phyloP scores from a whole-genome alignment of 805 yeast genomes.

The Schizosaccharomyces octosporus region DNA sequence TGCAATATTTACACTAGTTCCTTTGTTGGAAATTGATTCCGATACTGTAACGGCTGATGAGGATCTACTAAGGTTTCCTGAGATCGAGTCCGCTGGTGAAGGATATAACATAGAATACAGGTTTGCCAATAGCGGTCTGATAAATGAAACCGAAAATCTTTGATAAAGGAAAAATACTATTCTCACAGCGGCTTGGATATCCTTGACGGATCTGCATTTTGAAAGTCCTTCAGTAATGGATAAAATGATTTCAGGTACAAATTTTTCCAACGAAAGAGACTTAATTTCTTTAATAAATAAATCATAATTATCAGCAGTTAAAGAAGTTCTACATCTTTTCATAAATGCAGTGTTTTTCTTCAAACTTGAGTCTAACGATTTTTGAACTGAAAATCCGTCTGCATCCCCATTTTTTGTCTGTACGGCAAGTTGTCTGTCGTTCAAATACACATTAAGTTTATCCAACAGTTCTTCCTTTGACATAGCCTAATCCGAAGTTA shows the following conservation, averaged over 20 bases:
- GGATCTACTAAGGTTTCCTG: too few species aligned
- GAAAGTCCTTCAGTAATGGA: constrained; percentile 39
- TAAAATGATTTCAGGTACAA: constrained; percentile 40
- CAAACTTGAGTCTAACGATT: constrained; percentile 39
- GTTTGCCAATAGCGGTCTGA: constrained; percentile 11
- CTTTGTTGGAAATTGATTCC: too few species aligned
- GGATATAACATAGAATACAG: neutral
- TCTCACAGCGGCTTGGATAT: constrained; percentile 38
- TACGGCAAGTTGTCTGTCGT: neutral
- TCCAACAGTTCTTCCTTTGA: neutral
- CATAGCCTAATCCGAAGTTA: neutral
- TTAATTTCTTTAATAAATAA: constrained; percentile 34
- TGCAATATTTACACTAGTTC: neutral
- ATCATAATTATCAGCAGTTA: constrained; percentile 26
- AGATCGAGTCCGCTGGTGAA: neutral
- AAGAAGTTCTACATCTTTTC: constrained; percentile 34
- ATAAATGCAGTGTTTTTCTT: constrained; percentile 63
- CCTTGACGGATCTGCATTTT: constrained; percentile 28
- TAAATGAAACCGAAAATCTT: constrained; percentile 32
- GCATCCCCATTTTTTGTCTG: neutral
- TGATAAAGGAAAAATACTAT: constrained; percentile 54
- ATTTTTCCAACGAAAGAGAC: constrained; percentile 44
- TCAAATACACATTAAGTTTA: neutral
- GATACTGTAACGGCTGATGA: too few species aligned
- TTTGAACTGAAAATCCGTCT: neutral